Evolutionary conservation across 176 grass and related monocot species (phyloP).

Genomic region (Pontederia paniculata): DNA sequence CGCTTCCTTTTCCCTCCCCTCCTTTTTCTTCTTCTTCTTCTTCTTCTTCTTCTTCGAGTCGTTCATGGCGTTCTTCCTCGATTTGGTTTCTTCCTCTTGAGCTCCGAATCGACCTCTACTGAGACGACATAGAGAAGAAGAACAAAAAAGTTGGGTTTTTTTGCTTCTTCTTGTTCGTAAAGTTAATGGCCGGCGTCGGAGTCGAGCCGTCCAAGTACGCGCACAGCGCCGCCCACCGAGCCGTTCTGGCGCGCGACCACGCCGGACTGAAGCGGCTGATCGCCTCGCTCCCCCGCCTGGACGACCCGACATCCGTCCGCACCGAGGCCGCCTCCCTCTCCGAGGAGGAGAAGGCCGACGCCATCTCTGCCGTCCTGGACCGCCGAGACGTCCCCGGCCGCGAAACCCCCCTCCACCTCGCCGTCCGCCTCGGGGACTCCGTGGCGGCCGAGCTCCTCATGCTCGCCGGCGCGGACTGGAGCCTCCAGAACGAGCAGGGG

Average conservation of each 20-base stretch:
- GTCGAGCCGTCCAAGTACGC: slow-evolving; percentile 54
- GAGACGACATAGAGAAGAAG: neutral
- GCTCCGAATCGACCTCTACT: too few species aligned
- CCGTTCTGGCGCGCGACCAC: slow-evolving; percentile 54
- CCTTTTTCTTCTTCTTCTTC: too few species aligned
- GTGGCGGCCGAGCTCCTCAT: slow-evolving; percentile 63
- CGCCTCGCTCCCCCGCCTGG: slow-evolving; percentile 40
- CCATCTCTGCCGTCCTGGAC: slow-evolving; percentile 62
- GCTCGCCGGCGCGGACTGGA: slow-evolving; percentile 76
- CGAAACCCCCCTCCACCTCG: slow-evolving; percentile 89
- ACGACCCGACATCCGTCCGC: slow-evolving; percentile 49
- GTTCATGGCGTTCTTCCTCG: too few species aligned
- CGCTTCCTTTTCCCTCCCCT: too few species aligned
- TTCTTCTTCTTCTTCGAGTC: too few species aligned
- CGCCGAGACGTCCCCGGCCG: slow-evolving; percentile 63
- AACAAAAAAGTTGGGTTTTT: neutral
- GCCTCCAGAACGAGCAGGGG: slow-evolving; percentile 91
- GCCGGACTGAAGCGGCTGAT: slow-evolving; percentile 45
- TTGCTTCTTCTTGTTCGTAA: neutral
- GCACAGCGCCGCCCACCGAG: slow-evolving; percentile 70
- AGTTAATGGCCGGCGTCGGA: slow-evolving; percentile 13
- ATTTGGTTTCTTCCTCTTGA: too few species aligned
- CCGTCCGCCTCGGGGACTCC: slow-evolving; percentile 62
- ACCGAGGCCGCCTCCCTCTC: slow-evolving; percentile 68
- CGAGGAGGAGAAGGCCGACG: slow-evolving; percentile 66